Evolutionary conservation across 2,329 filamentous ascomycete genomes (phyloP), one percentile per base, ranked within the genome.

Genomic region (Helicocarpus griseus): DNA sequence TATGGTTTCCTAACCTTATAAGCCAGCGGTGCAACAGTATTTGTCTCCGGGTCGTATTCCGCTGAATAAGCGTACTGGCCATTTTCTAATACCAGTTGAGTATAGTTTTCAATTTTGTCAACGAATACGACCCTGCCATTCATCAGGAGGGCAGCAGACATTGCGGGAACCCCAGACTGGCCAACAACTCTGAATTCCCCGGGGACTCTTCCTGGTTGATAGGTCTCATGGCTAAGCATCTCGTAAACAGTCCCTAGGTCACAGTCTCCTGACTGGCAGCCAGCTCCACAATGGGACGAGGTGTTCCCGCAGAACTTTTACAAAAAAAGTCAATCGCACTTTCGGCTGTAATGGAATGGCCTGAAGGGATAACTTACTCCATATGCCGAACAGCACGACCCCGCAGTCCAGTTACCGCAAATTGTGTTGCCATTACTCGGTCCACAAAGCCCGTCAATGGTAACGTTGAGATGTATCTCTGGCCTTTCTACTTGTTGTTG

Each of bases 71-170:
- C 80, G 54, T 73, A 80, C 50, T 76, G 72, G 26, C 77, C 77
- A 60, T 79, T 75, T 14, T 70, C 54, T 6, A 80, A 70, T 55
- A 70, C 75, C 43, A 82, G 58, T 53, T 82, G 71, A 0, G 79
- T 81, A 63, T 79, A 82, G 62, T 82, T 77, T 61, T 83, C 80
- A 28, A 83, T 71, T 62, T 83, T 83, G 69, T 83, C 80, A 14
- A 82, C 65, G 65, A 83, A 83, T 35, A 79, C 70, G 9, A 82
- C 78, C 48, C 73, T 70, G 22, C 79, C 79, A 58, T 82, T 81
- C 13, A 72, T 76, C 69, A 82, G 70, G 21, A 83, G 70, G 58
- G 73, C 77, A 55, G 79, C 79, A 58, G 81, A 79, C 80, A 83
- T 83, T 14, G 73, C 78, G 38, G 80, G 79, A n/a, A 82, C 80